Conservation (phyloP, 306 rosid genomes). For the Oxytropis ochrocephala region DNA sequence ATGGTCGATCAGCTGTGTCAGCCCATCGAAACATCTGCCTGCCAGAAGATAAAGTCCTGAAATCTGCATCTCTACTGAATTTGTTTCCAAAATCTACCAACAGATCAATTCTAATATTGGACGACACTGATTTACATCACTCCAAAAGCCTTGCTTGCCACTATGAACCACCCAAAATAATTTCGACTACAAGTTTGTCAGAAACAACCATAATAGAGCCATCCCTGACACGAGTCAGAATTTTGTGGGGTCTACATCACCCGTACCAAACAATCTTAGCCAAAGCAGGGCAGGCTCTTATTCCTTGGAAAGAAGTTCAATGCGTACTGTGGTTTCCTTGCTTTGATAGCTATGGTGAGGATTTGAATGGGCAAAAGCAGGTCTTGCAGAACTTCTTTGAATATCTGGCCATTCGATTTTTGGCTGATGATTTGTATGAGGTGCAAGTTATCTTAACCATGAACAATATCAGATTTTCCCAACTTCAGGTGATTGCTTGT, state of each 20-base stretch:
- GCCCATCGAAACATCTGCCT: slow-evolving; percentile 28
- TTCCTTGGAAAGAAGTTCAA: slow-evolving; percentile 65
- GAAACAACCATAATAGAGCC: slow-evolving; percentile 36
- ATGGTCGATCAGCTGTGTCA: slow-evolving; percentile 29
- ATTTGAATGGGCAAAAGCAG: slow-evolving; percentile 33
- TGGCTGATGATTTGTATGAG: slow-evolving; percentile 46
- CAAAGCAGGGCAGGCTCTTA: slow-evolving; percentile 38
- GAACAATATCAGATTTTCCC: slow-evolving; percentile 76
- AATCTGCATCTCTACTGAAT: slow-evolving; percentile 39
- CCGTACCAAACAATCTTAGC: slow-evolving; percentile 61
- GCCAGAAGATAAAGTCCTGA: slow-evolving; percentile 44
- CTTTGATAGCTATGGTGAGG: slow-evolving; percentile 42
- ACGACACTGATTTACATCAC: slow-evolving; percentile 51
- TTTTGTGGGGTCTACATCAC: slow-evolving; percentile 63
- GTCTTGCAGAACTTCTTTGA: slow-evolving; percentile 55
- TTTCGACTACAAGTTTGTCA: slow-evolving; percentile 54
- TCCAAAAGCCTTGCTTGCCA: slow-evolving; percentile 41
- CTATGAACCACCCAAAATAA: slow-evolving; percentile 53
- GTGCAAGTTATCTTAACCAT: slow-evolving; percentile 62
- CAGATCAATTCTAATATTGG: slow-evolving; percentile 58
- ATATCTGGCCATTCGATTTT: slow-evolving; percentile 56
- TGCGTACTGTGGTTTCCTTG: slow-evolving; percentile 72
- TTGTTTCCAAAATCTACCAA: slow-evolving; percentile 39
- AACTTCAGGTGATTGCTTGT: slow-evolving; percentile 54
- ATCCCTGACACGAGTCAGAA: slow-evolving; percentile 40